phyloP scores from a whole-genome alignment of 495 filamentous ascomycete species.

The Penicillium psychrofluorescens region DNA sequence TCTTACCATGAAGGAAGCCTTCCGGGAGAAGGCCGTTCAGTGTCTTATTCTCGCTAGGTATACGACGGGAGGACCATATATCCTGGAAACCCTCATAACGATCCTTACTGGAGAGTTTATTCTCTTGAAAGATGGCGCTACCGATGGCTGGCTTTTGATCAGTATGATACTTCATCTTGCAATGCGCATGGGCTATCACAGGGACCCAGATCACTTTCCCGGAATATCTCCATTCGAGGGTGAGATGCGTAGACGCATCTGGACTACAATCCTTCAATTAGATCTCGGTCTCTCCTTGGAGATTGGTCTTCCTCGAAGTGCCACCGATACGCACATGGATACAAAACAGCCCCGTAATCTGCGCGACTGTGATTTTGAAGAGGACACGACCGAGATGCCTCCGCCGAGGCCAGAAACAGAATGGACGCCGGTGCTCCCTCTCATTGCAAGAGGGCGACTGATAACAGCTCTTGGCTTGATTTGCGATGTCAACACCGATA shows the following conservation, averaged over 20 bases:
- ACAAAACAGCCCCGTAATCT: conserved; percentile 25
- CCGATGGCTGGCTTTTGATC: conserved; percentile 16
- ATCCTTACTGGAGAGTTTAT: conserved; percentile 17
- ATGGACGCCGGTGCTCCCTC: conserved; percentile 16
- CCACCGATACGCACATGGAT: conserved; percentile 22
- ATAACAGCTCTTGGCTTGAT: conserved; percentile 24
- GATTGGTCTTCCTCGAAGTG: conserved; percentile 24
- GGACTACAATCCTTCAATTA: conserved; percentile 11
- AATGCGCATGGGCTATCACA: conserved; percentile 25
- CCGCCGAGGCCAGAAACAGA: conserved; percentile 23
- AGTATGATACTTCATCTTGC: conserved; percentile 18
- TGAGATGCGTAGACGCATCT: conserved; percentile 25
- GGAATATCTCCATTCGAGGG: conserved; percentile 18
- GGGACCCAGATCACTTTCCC: conserved; percentile 17
- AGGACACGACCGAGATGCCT: conserved; percentile 16
- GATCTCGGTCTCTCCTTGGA: conserved; percentile 25
- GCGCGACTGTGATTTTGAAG: conserved; percentile 25
- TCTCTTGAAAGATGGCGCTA: conserved; percentile 7
- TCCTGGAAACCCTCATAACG: conserved; percentile 21
- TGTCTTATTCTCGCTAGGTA: conserved; percentile 23
- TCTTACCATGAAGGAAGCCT: conserved; percentile 9
- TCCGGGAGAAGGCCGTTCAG: conserved; percentile 20
- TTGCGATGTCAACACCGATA: conserved; percentile 17
- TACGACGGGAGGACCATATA: conserved; percentile 14
- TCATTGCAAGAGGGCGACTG: conserved; percentile 26